phyloP scores from a whole-genome alignment of 768 basidiomycete genomes.

The Pisolithus sp. region DNA sequence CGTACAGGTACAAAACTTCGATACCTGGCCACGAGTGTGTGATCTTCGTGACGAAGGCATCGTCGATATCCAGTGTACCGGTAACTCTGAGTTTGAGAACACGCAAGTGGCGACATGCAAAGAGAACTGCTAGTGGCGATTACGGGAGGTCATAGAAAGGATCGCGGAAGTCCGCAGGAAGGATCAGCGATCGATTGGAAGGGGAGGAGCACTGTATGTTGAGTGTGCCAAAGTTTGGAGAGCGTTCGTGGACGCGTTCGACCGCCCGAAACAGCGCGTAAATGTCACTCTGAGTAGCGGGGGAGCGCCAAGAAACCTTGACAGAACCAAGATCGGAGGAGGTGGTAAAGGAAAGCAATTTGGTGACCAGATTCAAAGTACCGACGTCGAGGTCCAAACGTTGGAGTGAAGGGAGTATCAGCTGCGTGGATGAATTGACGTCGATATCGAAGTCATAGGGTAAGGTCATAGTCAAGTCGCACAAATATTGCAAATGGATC shows the following conservation, averaged over 20 bases:
- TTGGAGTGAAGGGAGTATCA: constrained; percentile 16
- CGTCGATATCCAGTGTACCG: constrained; percentile 22
- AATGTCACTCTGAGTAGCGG: constrained; percentile 16
- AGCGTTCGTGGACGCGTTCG: background rate
- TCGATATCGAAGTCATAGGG: constrained; percentile 13
- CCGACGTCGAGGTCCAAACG: constrained; percentile 18
- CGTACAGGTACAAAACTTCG: constrained; percentile 21
- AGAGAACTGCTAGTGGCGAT: constrained; percentile 17
- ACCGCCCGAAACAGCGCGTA: constrained; percentile 20
- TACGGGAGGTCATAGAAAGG: constrained; percentile 17
- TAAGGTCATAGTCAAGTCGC: constrained; percentile 17
- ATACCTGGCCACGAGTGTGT: constrained; percentile 22
- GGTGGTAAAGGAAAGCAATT: constrained; percentile 16
- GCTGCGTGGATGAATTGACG: background rate
- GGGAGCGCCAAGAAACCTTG: constrained; percentile 21
- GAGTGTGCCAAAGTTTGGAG: constrained; percentile 8
- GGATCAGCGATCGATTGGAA: background rate
- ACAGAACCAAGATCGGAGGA: constrained; percentile 18
- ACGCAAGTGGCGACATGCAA: constrained; percentile 15
- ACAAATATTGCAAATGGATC: constrained; percentile 15
- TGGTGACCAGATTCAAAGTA: constrained; percentile 22
- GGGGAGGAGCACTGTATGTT: background rate
- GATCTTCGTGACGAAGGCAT: constrained; percentile 19
- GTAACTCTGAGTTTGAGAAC: constrained; percentile 17
- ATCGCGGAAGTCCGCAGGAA: background rate